Conservation (phyloP, 2,329 filamentous ascomycete genomes). For the Venturia aucupariae region DNA sequence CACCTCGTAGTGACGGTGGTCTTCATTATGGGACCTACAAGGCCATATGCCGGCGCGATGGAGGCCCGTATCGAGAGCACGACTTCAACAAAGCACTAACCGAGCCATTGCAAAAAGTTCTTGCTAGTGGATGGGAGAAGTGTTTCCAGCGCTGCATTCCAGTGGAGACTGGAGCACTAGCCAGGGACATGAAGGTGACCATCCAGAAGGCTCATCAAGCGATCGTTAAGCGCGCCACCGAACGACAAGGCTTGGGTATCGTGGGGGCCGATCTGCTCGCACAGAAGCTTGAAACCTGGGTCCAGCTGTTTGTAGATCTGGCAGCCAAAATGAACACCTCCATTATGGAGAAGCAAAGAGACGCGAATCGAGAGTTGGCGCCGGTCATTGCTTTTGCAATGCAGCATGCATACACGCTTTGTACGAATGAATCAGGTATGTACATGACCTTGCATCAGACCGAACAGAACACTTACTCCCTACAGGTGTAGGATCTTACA, state of each 20-base stretch:
- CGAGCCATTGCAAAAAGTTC: constrained; percentile 30
- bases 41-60: constrained; percentile 44
- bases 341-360: constrained; percentile 40
- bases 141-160: constrained; percentile 36
- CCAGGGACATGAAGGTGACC: constrained; percentile 23
- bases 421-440: constrained; percentile 35
- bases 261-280: constrained; percentile 32
- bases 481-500: constrained; percentile 35
- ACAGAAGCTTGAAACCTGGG: constrained; percentile 34
- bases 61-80: constrained; percentile 26
- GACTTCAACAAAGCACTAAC: constrained; percentile 35
- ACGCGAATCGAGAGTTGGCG: constrained; percentile 46
- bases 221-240: constrained; percentile 31
- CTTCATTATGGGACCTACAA: constrained; percentile 46
- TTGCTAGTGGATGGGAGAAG: constrained; percentile 36
- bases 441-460: background rate
- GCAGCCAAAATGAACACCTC: constrained; percentile 23
- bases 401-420: constrained; percentile 37
- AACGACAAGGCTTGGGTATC: constrained; percentile 28
- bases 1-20: constrained; percentile 35
- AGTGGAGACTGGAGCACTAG: constrained; percentile 30
- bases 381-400: constrained; percentile 40
- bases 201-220: constrained; percentile 34
- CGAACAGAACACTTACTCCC: background rate
- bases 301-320: constrained; percentile 32